Percentiles rank a stretch among this genome's conserved stretches.
These are phyloP conservation scores for Cercospora citrullina DNA, from an alignment of 2,329 filamentous ascomycete genomes.

Conservation along the genomic window DNA sequence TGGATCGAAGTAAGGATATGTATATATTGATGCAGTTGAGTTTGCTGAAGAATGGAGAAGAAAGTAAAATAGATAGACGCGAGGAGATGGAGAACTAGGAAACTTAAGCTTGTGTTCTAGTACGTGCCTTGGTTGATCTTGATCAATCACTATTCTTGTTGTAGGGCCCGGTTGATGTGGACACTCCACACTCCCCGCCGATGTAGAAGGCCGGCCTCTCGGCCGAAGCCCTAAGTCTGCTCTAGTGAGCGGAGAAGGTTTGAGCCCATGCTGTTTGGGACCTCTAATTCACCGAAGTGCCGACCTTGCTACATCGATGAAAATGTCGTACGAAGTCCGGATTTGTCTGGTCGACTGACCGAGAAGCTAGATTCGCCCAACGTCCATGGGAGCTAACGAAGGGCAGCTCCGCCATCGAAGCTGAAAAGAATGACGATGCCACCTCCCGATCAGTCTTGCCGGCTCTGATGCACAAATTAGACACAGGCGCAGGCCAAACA, in stretches of 20 bases:
- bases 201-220: not conserved
- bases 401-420: not conserved
- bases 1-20: not conserved
- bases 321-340: not conserved
- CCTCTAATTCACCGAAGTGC: not conserved
- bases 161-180: not conserved
- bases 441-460: not conserved
- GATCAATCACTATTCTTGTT: too few species aligned
- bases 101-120: not conserved
- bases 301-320: not conserved
- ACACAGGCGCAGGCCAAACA: not conserved
- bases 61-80: not conserved
- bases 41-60: not conserved
- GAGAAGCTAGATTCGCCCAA: not conserved
- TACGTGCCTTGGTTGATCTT: not conserved
- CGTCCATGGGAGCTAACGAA: not conserved
- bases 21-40: not conserved
- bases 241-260: not conserved
- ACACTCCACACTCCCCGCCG: not conserved
- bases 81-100: not conserved
- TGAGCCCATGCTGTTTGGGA: not conserved
- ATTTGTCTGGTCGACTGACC: not conserved
- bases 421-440: not conserved
- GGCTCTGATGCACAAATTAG: not conserved
- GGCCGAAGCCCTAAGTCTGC: slow-evolving; percentile 15